phyloP scores from a whole-genome alignment of 805 yeast species.

The Candida golubevii region DNA sequence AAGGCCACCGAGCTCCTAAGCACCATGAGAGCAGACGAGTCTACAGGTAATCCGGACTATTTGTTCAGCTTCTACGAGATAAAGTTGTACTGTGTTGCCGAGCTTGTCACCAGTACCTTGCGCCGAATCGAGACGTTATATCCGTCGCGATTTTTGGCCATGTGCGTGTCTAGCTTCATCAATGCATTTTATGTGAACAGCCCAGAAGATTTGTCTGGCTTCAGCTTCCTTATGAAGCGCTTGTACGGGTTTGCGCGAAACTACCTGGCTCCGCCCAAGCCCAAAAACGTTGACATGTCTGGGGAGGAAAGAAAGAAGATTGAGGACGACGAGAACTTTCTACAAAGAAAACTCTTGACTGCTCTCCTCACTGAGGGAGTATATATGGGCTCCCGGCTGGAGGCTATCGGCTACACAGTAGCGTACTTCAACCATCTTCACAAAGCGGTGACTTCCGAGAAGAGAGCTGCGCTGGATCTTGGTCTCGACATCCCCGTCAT shows the following conservation, averaged over 20 bases:
- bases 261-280: conserved; percentile 29
- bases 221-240: conserved; percentile 51
- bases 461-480: conserved; percentile 14
- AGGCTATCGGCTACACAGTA: conserved; percentile 20
- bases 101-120: conserved; percentile 56
- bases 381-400: conserved; percentile 26
- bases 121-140: conserved; percentile 61
- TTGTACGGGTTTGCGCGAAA: conserved; percentile 59
- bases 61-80: conserved; percentile 42
- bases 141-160: conserved; percentile 76
- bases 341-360: conserved; percentile 64
- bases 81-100: conserved; percentile 62
- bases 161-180: conserved; percentile 58
- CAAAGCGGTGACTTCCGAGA: conserved; percentile 4
- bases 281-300: conserved; percentile 37
- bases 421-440: conserved; percentile 24
- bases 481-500: conserved; percentile 17
- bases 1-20: conserved; percentile 63
- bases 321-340: conserved; percentile 51
- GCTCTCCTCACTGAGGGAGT: conserved; percentile 55
- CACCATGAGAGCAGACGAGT: conserved; percentile 26
- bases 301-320: conserved; percentile 37
- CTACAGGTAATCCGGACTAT: conserved; percentile 7
- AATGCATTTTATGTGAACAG: conserved; percentile 43
- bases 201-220: conserved; percentile 20